These are phyloP conservation scores for Phaseolus lunatus DNA, from an alignment of 306 rosid genomes.

Conservation along the genomic window DNA sequence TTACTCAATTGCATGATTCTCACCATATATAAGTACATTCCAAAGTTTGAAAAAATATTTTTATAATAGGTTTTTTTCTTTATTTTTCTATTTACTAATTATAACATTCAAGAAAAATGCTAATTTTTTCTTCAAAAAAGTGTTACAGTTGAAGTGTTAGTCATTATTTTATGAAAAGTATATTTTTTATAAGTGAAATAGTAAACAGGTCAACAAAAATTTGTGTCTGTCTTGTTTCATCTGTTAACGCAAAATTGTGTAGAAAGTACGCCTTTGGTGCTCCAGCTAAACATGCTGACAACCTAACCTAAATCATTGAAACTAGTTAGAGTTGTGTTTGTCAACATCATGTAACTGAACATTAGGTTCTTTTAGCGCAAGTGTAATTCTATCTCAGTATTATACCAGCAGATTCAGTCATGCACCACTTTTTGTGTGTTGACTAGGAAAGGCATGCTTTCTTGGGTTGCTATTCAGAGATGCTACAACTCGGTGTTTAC, in stretches of 20 bases:
- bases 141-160: not conserved
- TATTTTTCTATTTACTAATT: not conserved
- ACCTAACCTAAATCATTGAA: not conserved
- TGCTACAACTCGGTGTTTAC: constrained; percentile 1
- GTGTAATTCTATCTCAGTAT: not conserved
- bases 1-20: not conserved
- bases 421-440: not conserved
- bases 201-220: not conserved
- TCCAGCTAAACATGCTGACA: not conserved
- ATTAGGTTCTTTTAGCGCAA: not conserved
- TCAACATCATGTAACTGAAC: not conserved
- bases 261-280: not conserved
- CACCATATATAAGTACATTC: not conserved
- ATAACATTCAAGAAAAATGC: not conserved
- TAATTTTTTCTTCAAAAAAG: not conserved
- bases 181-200: not conserved
- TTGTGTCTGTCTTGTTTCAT: not conserved
- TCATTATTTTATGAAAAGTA: not conserved
- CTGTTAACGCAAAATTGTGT: not conserved
- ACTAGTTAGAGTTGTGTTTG: not conserved
- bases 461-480: constrained; percentile 15
- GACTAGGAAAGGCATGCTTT: constrained; percentile 15
- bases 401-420: not conserved
- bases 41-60: not conserved
- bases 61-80: no score